These are phyloP conservation scores for Vigna hirtella DNA, from an alignment of 306 rosid species.

Conservation along the genomic window DNA sequence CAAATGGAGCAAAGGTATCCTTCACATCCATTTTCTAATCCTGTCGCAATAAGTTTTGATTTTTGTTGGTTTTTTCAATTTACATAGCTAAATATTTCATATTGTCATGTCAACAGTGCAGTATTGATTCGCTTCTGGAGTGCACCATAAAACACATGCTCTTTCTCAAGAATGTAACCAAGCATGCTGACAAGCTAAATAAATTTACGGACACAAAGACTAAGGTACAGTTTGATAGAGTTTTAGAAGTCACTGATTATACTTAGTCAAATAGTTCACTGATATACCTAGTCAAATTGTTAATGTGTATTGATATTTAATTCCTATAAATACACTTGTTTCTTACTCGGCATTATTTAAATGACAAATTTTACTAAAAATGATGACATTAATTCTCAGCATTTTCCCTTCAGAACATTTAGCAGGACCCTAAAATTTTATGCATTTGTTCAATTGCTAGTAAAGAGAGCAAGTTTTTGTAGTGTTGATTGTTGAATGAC, in stretches of 20 bases:
- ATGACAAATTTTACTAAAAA: not conserved
- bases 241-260: conserved; percentile 15
- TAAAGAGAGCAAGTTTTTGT: conserved; percentile 12
- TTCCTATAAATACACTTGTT: not conserved
- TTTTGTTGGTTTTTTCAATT: conserved; percentile 41
- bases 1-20: conserved; percentile 89
- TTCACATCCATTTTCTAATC: conserved; percentile 19
- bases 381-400: not conserved
- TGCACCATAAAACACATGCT: conserved; percentile 92
- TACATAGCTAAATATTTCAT: conserved; percentile 45
- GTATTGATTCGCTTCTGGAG: conserved; percentile 96
- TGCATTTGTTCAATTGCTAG: conserved; percentile 3
- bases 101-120: conserved; percentile 70
- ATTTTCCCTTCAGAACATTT: not conserved
- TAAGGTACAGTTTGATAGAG: conserved; percentile 44
- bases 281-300: conserved; percentile 15
- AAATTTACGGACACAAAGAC: conserved; percentile 67
- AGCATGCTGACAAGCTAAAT: conserved; percentile 90
- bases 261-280: not conserved
- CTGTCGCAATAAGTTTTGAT: conserved; percentile 12
- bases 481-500: conserved; percentile 16
- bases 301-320: conserved; percentile 3
- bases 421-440: not conserved
- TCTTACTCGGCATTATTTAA: conserved; percentile 5
- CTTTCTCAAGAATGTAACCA: conserved; percentile 85